Evolutionary conservation across 768 basidiomycete genomes (phyloP).

Genomic region (Dacryopinax spathularia): DNA sequence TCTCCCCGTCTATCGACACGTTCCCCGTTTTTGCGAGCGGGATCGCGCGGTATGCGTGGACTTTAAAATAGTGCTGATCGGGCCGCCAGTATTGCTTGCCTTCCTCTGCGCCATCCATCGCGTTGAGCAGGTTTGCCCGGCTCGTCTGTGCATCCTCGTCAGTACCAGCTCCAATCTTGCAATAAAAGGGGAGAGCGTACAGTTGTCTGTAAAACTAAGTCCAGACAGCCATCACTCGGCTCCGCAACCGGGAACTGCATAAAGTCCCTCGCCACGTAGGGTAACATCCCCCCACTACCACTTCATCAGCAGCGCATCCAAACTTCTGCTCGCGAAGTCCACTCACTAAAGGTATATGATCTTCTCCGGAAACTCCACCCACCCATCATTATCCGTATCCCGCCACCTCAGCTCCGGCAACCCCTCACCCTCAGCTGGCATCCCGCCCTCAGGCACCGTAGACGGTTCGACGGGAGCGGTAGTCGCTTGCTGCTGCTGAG

Average conservation of each 20-base stretch:
- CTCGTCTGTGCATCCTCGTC: constrained; percentile 27
- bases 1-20: constrained; percentile 66
- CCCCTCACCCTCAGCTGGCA: constrained; percentile 11
- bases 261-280: constrained; percentile 58
- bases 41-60: constrained; percentile 55
- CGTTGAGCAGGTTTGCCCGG: constrained; percentile 37
- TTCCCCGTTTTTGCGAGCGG: constrained; percentile 39
- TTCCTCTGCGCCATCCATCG: constrained; percentile 45
- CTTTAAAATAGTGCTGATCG: constrained; percentile 59
- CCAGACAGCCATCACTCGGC: constrained; percentile 66
- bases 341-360: constrained; percentile 45
- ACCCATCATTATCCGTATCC: constrained; percentile 39
- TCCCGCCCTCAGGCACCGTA: too few species aligned
- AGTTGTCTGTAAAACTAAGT: constrained; percentile 48
- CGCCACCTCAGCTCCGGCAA: constrained; percentile 37
- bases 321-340: background rate
- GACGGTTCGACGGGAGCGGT: too few species aligned
- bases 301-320: background rate
- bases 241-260: constrained; percentile 76
- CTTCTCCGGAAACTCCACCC: constrained; percentile 57
- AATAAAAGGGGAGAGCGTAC: constrained; percentile 30
- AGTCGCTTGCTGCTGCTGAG: too few species aligned
- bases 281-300: constrained; percentile 52
- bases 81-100: constrained; percentile 51
- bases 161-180: background rate